Base-by-base conservation (phyloP, 768 basidiomycete genomes). In the Boletus edulis region DNA sequence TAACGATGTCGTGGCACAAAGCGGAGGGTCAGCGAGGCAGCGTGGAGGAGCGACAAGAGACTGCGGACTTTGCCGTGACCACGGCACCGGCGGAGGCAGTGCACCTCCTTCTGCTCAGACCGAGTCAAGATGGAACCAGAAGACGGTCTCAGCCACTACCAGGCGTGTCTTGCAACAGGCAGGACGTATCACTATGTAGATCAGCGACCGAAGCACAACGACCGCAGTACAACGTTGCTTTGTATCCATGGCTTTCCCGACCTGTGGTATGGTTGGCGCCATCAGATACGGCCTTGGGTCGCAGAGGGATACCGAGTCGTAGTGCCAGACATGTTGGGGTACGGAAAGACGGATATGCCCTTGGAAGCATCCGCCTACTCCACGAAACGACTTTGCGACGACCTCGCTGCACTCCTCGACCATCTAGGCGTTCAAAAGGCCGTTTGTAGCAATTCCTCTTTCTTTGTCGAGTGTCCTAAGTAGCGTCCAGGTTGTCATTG, bases 241-340 rank as follows among this genome's bases (percentile, higher is more conserved):
- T 87, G 86, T 64, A 58, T 91, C 17, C 91, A 93, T 64, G 90
- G 91, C 2, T 91, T 92, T 66, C 90, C 91, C 14, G 91, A 92
- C 64, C 67, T 76, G 34, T 78, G 76, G 78, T 89, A 85, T 67
- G 86, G 86, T 34, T 91, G 87, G 87, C 76, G 86, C 51, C 69
- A 85, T 66, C 89, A 89, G 66, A 88, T 91, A 54, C 76, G 75
- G 4, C 82, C 86, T 1, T 90, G 88, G 86, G 81, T 81, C 17
- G 70, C 75, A 40, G 69, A 72, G 39, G 86, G 86, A 9, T 84
- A 75, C 62, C 81, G 87, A 14, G 84, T 89, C 17, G 70, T 89
- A 10, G 86, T 77, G 5, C 68, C 70, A 20, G 71, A 74, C 55
- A 74, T 73, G 69, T 52, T 75, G 18, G 87, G 87, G n/a, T 89